phyloP scores from a whole-genome alignment of 192 early-diverging fungal species.

The Dispira parvispora region DNA sequence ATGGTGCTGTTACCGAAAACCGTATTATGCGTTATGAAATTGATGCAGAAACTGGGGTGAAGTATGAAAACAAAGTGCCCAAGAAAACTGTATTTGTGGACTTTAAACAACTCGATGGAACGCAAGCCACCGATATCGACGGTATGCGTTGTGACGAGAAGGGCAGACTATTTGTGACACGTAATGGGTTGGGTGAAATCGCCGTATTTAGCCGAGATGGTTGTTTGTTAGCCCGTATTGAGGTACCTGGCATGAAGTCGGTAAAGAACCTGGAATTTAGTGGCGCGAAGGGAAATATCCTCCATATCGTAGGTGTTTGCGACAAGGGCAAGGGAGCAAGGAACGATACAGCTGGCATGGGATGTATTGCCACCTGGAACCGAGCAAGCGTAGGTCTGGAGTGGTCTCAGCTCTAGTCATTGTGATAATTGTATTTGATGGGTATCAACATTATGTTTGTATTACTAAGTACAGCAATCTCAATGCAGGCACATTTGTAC shows the following conservation, averaged over 20 bases:
- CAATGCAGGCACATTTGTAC: too few relatives aligned
- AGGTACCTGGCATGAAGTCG: conserved; percentile 12
- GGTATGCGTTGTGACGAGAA: conserved; percentile 32
- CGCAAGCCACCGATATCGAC: conserved; percentile 28
- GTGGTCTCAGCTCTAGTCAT: neutral
- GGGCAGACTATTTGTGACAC: conserved; percentile 37
- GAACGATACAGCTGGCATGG: neutral
- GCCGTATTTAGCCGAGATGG: conserved; percentile 26
- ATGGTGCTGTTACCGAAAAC: conserved; percentile 24
- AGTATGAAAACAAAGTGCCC: conserved; percentile 4
- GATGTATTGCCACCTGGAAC: conserved; percentile 13
- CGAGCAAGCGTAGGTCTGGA: conserved; percentile 24
- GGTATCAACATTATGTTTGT: too few relatives aligned
- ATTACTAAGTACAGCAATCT: too few relatives aligned
- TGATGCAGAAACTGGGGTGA: conserved; percentile 17
- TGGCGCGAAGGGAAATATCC: conserved; percentile 22
- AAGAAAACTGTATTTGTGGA: conserved; percentile 23
- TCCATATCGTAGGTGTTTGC: conserved; percentile 35
- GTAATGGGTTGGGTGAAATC: conserved; percentile 30
- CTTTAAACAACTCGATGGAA: conserved; percentile 26
- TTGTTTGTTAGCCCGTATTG: conserved; percentile 19
- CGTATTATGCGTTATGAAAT: conserved; percentile 28
- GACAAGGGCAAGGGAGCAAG: conserved; percentile 9
- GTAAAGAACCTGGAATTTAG: conserved; percentile 33
- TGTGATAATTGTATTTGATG: too few relatives aligned